Base-by-base conservation (phyloP, 331 rosid species). In the Spiraea crenata region DNA sequence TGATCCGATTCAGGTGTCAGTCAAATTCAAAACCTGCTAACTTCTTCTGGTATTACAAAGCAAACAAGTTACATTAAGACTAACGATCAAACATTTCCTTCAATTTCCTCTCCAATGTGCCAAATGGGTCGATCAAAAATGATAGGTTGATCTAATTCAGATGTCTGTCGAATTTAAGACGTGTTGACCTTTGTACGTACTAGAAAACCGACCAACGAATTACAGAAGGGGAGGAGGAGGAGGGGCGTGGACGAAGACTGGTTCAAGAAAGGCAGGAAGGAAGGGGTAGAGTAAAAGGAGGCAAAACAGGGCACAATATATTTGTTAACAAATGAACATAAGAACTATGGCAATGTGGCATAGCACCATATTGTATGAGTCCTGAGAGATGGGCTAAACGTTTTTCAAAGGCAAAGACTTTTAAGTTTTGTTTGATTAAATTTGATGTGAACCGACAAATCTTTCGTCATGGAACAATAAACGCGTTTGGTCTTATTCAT, bases 191-290 rank as follows among this genome's bases (percentile, higher is more conserved):
- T 25, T 25, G 31, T 25, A 0, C 31, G 31, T 25, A 25, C 31
- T 25, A 25, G 31, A 25, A 25, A 25, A 25, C 1, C 31, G 2
- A 25, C 31, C 31, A 25, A 25, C 31, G 31, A 25, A 2, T 25
- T 2, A 25, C 31, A 25, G 31, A 25, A 58, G 52, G 38, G 52
- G 71, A 67, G 38, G 63, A 35, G 44, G 65, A 61, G 72, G 62
- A 69, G 31, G 71, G 72, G 87, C 85, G 92, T 83, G 80, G 91
- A 87, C 89, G 58, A 66, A 3, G 88, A 88, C 92, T 80, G 41
- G 81, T 84, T 93, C 96, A 87, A 81, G 77, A 56, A 81, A 82
- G 80, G 84, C 74, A 80, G 85, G 79, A 72, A 70, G 9, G 16
- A 42, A 56, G 65, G 17, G 19, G 54, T 63, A 71, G 40, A 20